Evolutionary conservation across 352 stramenopile species (phyloP), one percentile per base, ranked within the genome.

Genomic region (Plasmopara viticola): DNA sequence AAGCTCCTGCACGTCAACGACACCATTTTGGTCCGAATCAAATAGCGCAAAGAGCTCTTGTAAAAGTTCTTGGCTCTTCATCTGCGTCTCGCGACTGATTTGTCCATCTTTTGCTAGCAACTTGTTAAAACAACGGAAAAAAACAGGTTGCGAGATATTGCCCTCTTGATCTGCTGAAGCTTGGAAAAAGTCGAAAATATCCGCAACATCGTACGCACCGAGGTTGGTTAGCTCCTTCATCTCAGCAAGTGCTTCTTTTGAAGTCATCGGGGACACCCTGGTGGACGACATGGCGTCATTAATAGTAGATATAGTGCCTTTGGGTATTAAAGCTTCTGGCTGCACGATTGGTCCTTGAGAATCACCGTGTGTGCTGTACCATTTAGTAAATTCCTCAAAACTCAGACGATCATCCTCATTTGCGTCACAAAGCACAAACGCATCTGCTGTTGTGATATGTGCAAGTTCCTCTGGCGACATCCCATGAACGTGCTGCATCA

Each of bases 141-240:
- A 95, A 38, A 81, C 58, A 9, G 65, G 55, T 41, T 87, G 79
- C 1, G 71, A 74, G 5, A 95, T 41, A 39, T 73, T 83, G n/a
- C 79, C 79, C 9, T 79, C 47, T 6, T 53, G 40, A 42, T 90
- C 78, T 1, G 84, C 75, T 0, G 74, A 87, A 13, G 79, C 67
- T 62, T 79, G 64, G 50, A 95, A 95, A 48, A 90, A 91, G 57
- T 90, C 77, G 44, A 93, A 87, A 53, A 94, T 87, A 51, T 94
- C 84, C 53, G 89, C 87, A 17, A 92, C 76, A 13, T 91, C 81
- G 52, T 92, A 94, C 20, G 78, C 67, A 10, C 72, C 67, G 9
- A 94, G 67, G 44, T 89, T 90, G 2, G 82, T 90, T n/a, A 92
- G 56, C 38, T 77, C 48, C 42, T 86, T 86, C 78, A 90, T 90